Evolutionary conservation across 2,329 filamentous ascomycete genomes (phyloP).

Genomic region (Aspergillus arachidicola): DNA sequence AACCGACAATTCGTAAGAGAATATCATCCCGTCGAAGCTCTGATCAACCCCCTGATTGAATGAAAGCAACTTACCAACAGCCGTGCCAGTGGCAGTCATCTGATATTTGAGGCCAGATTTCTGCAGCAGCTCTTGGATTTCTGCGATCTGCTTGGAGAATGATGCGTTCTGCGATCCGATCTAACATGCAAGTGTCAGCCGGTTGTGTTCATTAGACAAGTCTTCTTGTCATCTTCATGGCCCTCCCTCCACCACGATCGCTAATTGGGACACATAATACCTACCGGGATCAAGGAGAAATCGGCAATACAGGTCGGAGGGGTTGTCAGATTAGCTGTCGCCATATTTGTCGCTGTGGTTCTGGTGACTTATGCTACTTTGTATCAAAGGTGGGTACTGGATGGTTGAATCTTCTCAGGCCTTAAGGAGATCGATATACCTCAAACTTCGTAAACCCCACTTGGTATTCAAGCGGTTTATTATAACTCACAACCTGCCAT

Average conservation of each 20-base stretch:
- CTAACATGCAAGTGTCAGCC: constrained; percentile 14
- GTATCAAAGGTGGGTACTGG: neutral
- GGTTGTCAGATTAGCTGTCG: constrained; percentile 47
- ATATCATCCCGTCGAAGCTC: neutral
- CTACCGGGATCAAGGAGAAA: constrained; percentile 76
- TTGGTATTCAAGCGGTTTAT: neutral
- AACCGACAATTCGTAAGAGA: too few relatives aligned
- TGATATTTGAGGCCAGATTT: constrained; percentile 74
- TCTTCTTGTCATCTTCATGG: neutral
- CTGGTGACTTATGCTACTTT: neutral
- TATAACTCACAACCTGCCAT: neutral
- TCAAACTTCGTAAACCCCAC: neutral
- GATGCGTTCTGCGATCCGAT: constrained; percentile 74
- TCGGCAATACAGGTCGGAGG: constrained; percentile 76
- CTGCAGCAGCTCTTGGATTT: constrained; percentile 78
- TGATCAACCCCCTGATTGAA: neutral
- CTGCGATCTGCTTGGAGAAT: constrained; percentile 77
- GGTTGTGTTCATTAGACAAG: neutral
- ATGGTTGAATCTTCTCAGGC: neutral
- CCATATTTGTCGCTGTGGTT: constrained; percentile 13
- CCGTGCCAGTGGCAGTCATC: constrained; percentile 90
- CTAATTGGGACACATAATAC: neutral
- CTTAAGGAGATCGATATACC: neutral
- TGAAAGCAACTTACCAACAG: constrained; percentile 63
- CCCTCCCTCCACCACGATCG: neutral